These are phyloP conservation scores for Carex kokanica DNA, from an alignment of 176 grass and related monocot genomes.

Conservation along the genomic window DNA sequence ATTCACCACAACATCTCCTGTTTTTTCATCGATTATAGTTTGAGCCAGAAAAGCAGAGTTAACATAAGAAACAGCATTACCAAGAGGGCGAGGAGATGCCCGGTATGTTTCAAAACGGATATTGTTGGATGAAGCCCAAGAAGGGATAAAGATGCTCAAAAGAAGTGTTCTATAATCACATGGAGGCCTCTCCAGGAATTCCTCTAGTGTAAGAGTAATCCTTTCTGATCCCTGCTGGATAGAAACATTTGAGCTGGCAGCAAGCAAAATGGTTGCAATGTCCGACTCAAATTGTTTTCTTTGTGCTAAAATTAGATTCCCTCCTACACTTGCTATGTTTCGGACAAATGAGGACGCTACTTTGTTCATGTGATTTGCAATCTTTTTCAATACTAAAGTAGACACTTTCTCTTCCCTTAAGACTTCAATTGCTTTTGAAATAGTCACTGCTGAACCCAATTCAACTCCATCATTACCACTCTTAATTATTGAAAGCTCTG, in stretches of 20 bases:
- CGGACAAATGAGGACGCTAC: conserved; percentile 60
- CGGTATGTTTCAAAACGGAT: conserved; percentile 58
- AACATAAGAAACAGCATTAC: conserved; percentile 71
- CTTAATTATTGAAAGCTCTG: conserved; percentile 45
- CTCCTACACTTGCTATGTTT: conserved; percentile 71
- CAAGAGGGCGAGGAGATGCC: conserved; percentile 56
- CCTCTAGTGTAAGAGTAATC: conserved; percentile 50
- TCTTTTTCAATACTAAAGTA: conserved; percentile 44
- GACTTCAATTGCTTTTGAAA: conserved; percentile 45
- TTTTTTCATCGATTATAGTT: conserved; percentile 32
- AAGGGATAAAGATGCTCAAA: conserved; percentile 59
- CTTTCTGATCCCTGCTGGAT: conserved; percentile 39
- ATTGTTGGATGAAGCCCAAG: conserved; percentile 27
- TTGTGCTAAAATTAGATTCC: conserved; percentile 72
- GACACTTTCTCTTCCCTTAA: conserved; percentile 30
- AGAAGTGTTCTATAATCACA: conserved; percentile 40
- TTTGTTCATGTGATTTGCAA: conserved; percentile 75
- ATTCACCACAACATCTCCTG: conserved; percentile 28
- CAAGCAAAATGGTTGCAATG: conserved; percentile 71
- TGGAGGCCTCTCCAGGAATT: conserved; percentile 54
- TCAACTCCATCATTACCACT: conserved; percentile 34
- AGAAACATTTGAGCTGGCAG: conserved; percentile 41
- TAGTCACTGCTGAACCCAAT: conserved; percentile 59
- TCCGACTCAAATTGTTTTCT: conserved; percentile 57
- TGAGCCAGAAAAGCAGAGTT: conserved; percentile 54